Base-by-base conservation (phyloP, 2,329 filamentous ascomycete genomes). In the Cordyceps fumosorosea region DNA sequence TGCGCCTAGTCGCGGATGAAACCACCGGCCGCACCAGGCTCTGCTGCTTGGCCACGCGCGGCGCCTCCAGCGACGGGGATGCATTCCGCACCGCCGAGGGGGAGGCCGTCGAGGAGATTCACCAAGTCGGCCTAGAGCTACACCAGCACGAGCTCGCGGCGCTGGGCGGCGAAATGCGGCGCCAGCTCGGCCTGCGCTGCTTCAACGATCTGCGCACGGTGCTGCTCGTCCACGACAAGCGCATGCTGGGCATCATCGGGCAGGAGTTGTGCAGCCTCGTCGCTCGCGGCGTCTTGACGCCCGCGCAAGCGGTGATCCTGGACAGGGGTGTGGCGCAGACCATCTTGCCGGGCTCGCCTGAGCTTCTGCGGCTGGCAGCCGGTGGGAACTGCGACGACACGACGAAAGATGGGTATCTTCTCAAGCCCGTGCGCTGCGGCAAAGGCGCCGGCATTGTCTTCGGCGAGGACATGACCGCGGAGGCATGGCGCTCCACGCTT, bases 161-260 rank as follows among this genome's bases (percentile, higher is more conserved):
- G 12, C 34, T 14, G 29, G 29, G 5, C 29, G 29, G 29, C 11
- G 11, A 12, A 8, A 14, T 77, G 6, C 63, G 76, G 7, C 72
- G 70, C 0, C 71, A 77, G 50, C 37, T 78, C 24, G 71, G 71
- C 42, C 65, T 76, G 1, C 67, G 72, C 10, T 76, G 76, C 57
- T 73, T 76, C 60, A 78, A 78, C 48, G 75, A 78, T 60, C 67
- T 78, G 65, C 71, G 75, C 0, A 78, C 75, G 0, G 67, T 78
- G 6, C 65, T 77, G 11, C 64, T 78, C 1, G 71, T 75, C 0
- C 76, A 78, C 62, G 76, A 78, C 65, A 78, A 78, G 63, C 72
- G 76, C 3, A 76, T 78, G 73, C 65, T 78, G 0, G 75, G 75
- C 10, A 70, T 78, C 12, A 64, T 78, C 4, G 69, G 65, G 40